Evolutionary conservation across 2,329 filamentous ascomycete genomes (phyloP).

Genomic region (Trichoderma hamatum): DNA sequence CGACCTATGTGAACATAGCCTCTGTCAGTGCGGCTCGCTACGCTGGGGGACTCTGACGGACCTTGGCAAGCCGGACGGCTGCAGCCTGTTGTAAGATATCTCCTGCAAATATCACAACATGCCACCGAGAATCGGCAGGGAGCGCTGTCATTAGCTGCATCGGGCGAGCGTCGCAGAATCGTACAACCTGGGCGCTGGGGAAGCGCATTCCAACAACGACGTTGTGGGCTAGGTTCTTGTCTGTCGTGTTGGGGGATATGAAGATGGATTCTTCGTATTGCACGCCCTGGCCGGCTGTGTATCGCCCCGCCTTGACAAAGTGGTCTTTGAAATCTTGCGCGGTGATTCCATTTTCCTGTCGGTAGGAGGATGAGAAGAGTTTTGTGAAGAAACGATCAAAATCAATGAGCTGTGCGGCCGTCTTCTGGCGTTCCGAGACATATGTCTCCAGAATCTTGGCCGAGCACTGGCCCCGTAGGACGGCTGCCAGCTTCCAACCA

Average conservation of each 20-base stretch:
- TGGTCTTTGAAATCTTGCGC: slow-evolving; percentile 1
- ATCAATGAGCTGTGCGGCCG: not conserved
- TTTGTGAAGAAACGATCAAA: slow-evolving; percentile 14
- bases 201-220: not conserved
- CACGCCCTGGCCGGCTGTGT: slow-evolving; percentile 7
- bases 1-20: not conserved
- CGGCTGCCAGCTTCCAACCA: slow-evolving; percentile 6
- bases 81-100: not conserved
- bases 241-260: not conserved
- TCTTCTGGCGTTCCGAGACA: slow-evolving; percentile 6
- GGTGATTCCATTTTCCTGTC: not conserved
- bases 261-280: slow-evolving; percentile 4
- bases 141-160: not conserved
- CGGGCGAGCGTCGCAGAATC: not conserved
- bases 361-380: not conserved
- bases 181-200: slow-evolving; percentile 4
- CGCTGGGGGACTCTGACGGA: not conserved
- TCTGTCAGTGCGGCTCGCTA: not conserved
- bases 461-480: not conserved
- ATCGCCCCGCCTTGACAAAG: slow-evolving; percentile 2
- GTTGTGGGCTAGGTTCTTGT: not conserved
- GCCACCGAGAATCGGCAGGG: slow-evolving; percentile 3
- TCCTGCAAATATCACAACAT: slow-evolving; percentile 1
- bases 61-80: not conserved
- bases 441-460: not conserved